Percentiles rank a stretch among this genome's conserved stretches.
Conservation (phyloP, 208 protist genomes). For the Blechomonas ayalai region DNA sequence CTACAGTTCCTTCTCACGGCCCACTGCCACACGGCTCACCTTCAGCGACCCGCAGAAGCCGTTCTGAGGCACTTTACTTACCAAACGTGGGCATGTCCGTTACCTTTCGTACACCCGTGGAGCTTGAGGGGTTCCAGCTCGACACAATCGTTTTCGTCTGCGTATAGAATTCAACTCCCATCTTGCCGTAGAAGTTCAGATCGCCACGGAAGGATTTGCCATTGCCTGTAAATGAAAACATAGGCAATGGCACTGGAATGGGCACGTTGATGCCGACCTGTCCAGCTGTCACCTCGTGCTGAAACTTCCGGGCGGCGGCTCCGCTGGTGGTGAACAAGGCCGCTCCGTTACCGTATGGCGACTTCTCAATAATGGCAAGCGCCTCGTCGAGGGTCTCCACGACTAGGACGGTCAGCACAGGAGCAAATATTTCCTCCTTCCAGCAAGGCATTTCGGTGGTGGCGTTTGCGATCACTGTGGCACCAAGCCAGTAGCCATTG, state of each 20-base stretch:
- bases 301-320: slow-evolving; percentile 81
- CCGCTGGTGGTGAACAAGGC: slow-evolving; percentile 88
- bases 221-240: slow-evolving; percentile 92
- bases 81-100: slow-evolving; percentile 23
- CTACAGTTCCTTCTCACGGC: no score
- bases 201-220: slow-evolving; percentile 73
- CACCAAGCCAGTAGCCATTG: slow-evolving; percentile 88
- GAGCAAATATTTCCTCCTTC: slow-evolving; percentile 90
- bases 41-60: no score
- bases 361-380: slow-evolving; percentile 83
- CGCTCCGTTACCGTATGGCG: slow-evolving; percentile 90
- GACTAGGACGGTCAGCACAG: slow-evolving; percentile 49
- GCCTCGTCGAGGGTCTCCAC: slow-evolving; percentile 87
- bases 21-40: no score
- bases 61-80: slow-evolving; percentile 6
- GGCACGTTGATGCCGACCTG: slow-evolving; percentile 92
- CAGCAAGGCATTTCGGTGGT: slow-evolving; percentile 64
- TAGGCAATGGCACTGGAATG: slow-evolving; percentile 91
- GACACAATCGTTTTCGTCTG: slow-evolving; percentile 87
- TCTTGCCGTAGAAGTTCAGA: slow-evolving; percentile 89
- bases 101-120: not conserved
- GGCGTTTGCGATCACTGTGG: slow-evolving; percentile 83
- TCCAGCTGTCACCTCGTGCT: slow-evolving; percentile 75
- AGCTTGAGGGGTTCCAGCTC: slow-evolving; percentile 45
- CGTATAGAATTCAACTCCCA: slow-evolving; percentile 86